Evolutionary conservation across 139 green algal species (phyloP).

Genomic region (Volvox africanus): DNA sequence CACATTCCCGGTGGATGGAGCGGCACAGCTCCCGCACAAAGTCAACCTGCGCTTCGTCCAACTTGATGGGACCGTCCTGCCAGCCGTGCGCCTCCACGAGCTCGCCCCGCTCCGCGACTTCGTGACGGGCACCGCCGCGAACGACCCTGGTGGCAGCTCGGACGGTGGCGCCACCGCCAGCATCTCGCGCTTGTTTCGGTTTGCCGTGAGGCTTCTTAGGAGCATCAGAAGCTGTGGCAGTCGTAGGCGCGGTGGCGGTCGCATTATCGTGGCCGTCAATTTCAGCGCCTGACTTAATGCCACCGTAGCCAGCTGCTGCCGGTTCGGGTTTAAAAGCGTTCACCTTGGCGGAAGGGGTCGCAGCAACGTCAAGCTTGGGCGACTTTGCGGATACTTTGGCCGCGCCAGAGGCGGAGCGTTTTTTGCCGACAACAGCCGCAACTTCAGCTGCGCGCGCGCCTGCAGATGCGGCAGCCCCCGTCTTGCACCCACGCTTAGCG

Average conservation of each 20-base stretch:
- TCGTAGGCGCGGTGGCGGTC: neutral
- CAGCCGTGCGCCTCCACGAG: conserved; percentile 10
- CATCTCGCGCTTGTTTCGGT: neutral
- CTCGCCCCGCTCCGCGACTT: too few species aligned
- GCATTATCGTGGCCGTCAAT: neutral
- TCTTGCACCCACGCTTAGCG: neutral
- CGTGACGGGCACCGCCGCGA: neutral
- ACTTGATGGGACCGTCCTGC: neutral
- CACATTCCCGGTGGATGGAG: neutral
- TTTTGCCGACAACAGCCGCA: neutral
- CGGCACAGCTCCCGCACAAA: conserved; percentile 17
- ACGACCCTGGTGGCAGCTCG: neutral
- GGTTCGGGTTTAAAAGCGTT: neutral
- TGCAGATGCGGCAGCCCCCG: neutral
- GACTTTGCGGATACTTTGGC: neutral
- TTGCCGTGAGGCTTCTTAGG: neutral
- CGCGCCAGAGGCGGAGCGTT: neutral
- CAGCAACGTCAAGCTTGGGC: neutral
- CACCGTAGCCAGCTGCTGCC: neutral
- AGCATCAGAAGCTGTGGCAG: neutral
- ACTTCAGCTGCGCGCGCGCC: neutral
- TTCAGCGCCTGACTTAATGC: neutral
- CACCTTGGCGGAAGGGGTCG: neutral
- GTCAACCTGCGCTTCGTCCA: neutral
- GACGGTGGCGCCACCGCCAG: neutral